phyloP scores from a whole-genome alignment of 345 rosid species.

The Adansonia digitata region DNA sequence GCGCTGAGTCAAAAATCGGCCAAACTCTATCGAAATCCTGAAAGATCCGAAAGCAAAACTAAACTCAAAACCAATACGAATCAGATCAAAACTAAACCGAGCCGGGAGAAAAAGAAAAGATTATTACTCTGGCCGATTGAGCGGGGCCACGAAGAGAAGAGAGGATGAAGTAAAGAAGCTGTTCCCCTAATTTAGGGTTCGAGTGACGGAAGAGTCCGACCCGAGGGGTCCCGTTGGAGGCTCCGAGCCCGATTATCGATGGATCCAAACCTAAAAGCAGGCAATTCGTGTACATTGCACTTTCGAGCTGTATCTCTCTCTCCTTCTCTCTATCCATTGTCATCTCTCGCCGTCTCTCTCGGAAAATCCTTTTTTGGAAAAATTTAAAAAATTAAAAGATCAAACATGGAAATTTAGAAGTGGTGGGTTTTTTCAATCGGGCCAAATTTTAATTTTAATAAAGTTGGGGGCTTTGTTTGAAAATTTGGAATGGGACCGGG shows the following conservation, averaged over 20 bases:
- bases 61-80: constrained; percentile 11
- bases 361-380: constrained; percentile 13
- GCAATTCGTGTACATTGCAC: constrained; percentile 99
- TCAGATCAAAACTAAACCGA: constrained; percentile 11
- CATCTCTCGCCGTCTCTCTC: constrained; percentile 42
- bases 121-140: constrained; percentile 81
- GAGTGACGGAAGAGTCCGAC: constrained; percentile 98
- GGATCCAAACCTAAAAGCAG: constrained; percentile 95
- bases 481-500: constrained; percentile 19
- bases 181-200: constrained; percentile 98
- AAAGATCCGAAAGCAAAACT: constrained; percentile 35
- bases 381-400: background rate
- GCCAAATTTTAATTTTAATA: constrained; percentile 22
- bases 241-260: constrained; percentile 74
- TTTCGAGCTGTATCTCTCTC: constrained; percentile 97
- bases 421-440: constrained; percentile 16
- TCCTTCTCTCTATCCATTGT: constrained; percentile 99
- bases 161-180: constrained; percentile 96
- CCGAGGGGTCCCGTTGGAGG: constrained; percentile 72
- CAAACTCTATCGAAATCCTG: constrained; percentile 89
- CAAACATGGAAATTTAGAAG: background rate
- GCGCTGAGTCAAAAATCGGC: constrained; percentile 99
- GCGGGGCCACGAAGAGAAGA: constrained; percentile 96
- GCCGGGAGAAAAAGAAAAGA: constrained; percentile 13
- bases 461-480: background rate